Conservation (phyloP, 352 stramenopile genomes). For the Phytophthora ramorum region DNA sequence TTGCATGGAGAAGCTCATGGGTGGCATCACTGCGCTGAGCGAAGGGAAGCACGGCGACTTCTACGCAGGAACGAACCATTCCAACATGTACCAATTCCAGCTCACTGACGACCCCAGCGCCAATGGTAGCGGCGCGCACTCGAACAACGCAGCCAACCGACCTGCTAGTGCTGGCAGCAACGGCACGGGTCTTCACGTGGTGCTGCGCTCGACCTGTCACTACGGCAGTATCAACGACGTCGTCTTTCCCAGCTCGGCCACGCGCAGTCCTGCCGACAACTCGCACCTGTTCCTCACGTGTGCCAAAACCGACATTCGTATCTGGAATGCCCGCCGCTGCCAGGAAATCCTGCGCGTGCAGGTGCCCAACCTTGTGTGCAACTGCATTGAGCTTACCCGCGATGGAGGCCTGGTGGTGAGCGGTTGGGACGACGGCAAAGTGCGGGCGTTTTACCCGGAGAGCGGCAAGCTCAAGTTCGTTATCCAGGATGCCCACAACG, state of each 20-base stretch:
- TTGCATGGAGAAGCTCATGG: conserved; percentile 86
- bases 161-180: conserved; percentile 18
- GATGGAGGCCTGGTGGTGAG: conserved; percentile 93
- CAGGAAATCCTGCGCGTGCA: conserved; percentile 97
- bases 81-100: conserved; percentile 94
- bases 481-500: conserved; percentile 96
- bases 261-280: conserved; percentile 73
- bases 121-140: conserved; percentile 7
- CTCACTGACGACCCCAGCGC: conserved; percentile 39
- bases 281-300: conserved; percentile 96
- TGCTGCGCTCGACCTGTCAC: conserved; percentile 92
- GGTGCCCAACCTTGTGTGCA: conserved; percentile 97
- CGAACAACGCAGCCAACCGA: conserved; percentile 30
- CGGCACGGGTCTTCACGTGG: conserved; percentile 39
- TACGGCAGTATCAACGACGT: conserved; percentile 94
- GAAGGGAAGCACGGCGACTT: conserved; percentile 87
- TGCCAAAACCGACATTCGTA: conserved; percentile 94
- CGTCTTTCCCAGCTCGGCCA: conserved; percentile 85
- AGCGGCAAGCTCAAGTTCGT: conserved; percentile 97
- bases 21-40: conserved; percentile 92
- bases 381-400: conserved; percentile 91
- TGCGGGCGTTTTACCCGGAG: conserved; percentile 96
- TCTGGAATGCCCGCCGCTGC: conserved; percentile 94
- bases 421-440: conserved; percentile 97
- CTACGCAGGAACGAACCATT: conserved; percentile 93